Conservation (phyloP, 1,284 basidiomycete species). For the Cutaneotrichosporon sp. region DNA sequence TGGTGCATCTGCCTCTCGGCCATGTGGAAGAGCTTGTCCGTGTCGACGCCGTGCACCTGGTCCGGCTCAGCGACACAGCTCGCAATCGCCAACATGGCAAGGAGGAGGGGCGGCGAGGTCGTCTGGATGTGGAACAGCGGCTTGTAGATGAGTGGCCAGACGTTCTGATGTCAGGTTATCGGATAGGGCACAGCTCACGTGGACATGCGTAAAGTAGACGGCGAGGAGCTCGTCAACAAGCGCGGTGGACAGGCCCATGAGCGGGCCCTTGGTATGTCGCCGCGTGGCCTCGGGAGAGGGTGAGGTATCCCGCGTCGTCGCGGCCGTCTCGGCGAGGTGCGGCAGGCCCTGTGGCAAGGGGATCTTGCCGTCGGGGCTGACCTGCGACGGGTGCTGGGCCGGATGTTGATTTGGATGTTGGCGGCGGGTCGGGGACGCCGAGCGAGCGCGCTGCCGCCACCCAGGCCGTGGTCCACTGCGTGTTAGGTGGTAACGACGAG, state of each 20-base stretch:
- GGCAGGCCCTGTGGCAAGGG: not conserved
- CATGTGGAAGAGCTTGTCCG: conserved; percentile 60
- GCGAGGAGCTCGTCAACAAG: conserved; percentile 41
- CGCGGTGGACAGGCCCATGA: conserved; percentile 27
- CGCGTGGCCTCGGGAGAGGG: not conserved
- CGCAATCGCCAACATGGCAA: conserved; percentile 48
- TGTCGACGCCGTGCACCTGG: conserved; percentile 31
- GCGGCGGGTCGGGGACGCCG: not conserved
- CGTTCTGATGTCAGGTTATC: conserved; percentile 34
- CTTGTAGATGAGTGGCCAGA: conserved; percentile 52
- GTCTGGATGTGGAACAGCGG: conserved; percentile 43
- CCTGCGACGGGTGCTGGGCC: not conserved
- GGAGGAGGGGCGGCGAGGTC: conserved; percentile 35
- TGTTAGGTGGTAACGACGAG: not conserved
- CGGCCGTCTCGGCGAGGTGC: not conserved
- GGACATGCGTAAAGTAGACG: conserved; percentile 46
- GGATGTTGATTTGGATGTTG: not conserved
- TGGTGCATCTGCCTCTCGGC: conserved; percentile 39
- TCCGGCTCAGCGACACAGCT: conserved; percentile 37
- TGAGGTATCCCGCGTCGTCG: not conserved
- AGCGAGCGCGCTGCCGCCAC: conserved; percentile 12
- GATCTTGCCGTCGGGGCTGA: not conserved
- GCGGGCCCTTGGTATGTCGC: conserved; percentile 11
- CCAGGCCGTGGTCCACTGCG: conserved; percentile 18
- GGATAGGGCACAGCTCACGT: conserved; percentile 27